Evolutionary conservation across 441 rosid species (phyloP), one percentile per base, ranked within the genome.

Genomic region (Kokia cookei): DNA sequence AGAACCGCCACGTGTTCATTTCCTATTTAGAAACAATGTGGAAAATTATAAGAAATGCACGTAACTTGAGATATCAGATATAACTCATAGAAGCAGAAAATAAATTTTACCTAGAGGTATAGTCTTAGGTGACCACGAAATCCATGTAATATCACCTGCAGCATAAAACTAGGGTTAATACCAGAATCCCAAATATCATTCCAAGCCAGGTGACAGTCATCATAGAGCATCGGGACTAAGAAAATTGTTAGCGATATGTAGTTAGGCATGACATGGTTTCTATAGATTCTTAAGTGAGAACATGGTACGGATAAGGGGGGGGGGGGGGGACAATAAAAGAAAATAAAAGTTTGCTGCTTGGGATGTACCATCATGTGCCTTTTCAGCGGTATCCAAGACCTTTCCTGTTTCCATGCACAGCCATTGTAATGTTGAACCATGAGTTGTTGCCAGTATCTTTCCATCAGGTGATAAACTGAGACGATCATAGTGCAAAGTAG

Each of bases 391-490:
- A 77, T 93, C 98, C 83, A 92, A 77, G 73, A 93, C 88, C 64
- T 85, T 79, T 75, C 99, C 98, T 57, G 93, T 88, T 84, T 93
- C 98, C 71, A 83, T 80, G 84, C 87, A 87, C 73, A 96, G 76
- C 98, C 99, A 96, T 81, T 93, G 98, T 82, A 96, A 77, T 60
- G 83, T 86, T 9, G 98, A 86, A 79, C 93, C 92, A 80, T 90
- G 90, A 43, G 89, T 90, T 70, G 93, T 84, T 50, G 90, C 97
- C 85, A 96, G 80, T 79, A 92, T 86, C 85, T 79, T 96, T 70
- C 96, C 97, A 82, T 96, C 98, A 24, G 97, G 97, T 60, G 97
- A 96, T 74, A 96, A 66, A 79, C 91, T 83, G 64, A 93, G 94
- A 69, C 83, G 91, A 78, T 93, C 91, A 81, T 91, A 96, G 78